Evolutionary conservation across 192 early-diverging fungal genomes (phyloP), one percentile per base, ranked within the genome.

Genomic region (Gigaspora rosea): DNA sequence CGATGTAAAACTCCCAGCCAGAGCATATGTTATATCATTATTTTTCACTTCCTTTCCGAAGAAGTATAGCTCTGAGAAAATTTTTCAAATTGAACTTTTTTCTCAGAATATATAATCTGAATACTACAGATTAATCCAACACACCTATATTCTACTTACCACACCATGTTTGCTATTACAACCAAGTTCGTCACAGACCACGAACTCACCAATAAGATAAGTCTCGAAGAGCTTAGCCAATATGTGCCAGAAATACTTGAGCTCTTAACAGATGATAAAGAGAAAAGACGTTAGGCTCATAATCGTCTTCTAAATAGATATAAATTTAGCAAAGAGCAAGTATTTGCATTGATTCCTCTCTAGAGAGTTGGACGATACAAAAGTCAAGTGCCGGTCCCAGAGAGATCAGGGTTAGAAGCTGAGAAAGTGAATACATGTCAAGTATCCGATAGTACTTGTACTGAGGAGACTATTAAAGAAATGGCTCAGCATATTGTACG

Each of bases 41-140:
- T 41, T 65, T 33, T 65, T 65, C n/a, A n/a, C n/a, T 65, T 46
- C 10, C 4, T 10, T 33, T 65, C 35, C 36, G 13, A 11, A 13
- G 16, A 1, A 16, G n/a, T n/a, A n/a, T n/a, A n/a, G n/a, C 36
- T 18, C n/a, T n/a, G n/a, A n/a, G 33, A 12, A 46, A 33, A 33
- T 65, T 65, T 65, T 65, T 65, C 33, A 6, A 65, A 65, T 65
- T 65, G 63, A 65, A 65, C 33, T 65, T 65, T n/a, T n/a, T 64
- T 64, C 62, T 6, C 35, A 64, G 1, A 8, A 32, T 32, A 65
- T 46, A 65, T 65, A 65, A 65, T 65, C 63, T 65, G 63, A 65
- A 65, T 65, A 65, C 18, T 47, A 58, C 18, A 58, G 57, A 58
- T 58, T 58, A 58, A 58, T 27, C 18, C n/a, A 58, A 58, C 62